A percentile compares a stretch with the other conserved stretches of the same genome.
phyloP scores from a whole-genome alignment of 1,139 yeast genomes.

The Suhomyces anneliseae region DNA sequence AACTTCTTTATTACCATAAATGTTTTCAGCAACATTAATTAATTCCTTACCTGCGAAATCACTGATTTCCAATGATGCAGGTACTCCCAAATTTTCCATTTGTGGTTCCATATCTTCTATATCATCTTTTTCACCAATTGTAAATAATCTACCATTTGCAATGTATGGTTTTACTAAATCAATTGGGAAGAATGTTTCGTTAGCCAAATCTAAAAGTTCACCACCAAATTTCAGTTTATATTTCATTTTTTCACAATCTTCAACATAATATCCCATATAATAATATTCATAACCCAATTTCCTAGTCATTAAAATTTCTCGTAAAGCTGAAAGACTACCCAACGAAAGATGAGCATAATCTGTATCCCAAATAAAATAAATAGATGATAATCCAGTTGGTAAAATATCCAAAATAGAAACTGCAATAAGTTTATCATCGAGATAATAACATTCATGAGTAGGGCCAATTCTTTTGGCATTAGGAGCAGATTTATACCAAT shows the following conservation, averaged over 20 bases:
- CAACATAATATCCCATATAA: constrained; percentile 76
- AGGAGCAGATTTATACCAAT: constrained; percentile 23
- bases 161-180: constrained; percentile 31
- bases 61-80: constrained; percentile 15
- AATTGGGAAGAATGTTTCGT: constrained; percentile 46
- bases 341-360: constrained; percentile 67
- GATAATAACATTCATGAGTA: constrained; percentile 76
- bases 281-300: constrained; percentile 49
- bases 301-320: constrained; percentile 62
- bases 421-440: constrained; percentile 65
- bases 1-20: constrained; percentile 33
- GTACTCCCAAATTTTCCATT: constrained; percentile 20
- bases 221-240: constrained; percentile 83
- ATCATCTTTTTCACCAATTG: constrained; percentile 22
- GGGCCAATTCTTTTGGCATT: constrained; percentile 39
- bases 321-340: constrained; percentile 75
- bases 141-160: constrained; percentile 44
- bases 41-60: constrained; percentile 12
- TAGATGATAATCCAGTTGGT: constrained; percentile 77
- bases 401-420: constrained; percentile 76
- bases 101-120: constrained; percentile 14
- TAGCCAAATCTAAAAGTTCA: constrained; percentile 57
- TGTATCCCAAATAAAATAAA: constrained; percentile 89
- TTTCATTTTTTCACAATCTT: constrained; percentile 77
- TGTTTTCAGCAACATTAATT: constrained; percentile 31